These are phyloP conservation scores for Diaporthe australafricana DNA, from an alignment of 2,329 filamentous ascomycete species.

Conservation along the genomic window DNA sequence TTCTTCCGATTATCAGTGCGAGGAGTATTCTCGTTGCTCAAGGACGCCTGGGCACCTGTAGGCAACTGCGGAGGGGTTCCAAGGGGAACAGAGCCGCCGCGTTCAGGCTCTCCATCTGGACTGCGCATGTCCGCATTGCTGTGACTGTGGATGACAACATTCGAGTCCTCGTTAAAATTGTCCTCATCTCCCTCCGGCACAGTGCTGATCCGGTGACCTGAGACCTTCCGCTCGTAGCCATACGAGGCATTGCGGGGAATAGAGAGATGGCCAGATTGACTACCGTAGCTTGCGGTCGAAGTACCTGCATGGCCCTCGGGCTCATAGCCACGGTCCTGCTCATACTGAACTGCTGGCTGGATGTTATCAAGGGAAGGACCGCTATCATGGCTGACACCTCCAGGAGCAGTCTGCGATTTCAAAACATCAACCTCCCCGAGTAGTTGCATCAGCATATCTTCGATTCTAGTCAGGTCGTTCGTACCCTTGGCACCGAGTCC, in stretches of 20 bases:
- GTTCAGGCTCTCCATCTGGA: slow-evolving; percentile 65
- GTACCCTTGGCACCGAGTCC: slow-evolving; percentile 89
- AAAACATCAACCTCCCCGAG: slow-evolving; percentile 91
- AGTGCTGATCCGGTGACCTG: slow-evolving; percentile 88
- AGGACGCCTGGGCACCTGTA: slow-evolving; percentile 52
- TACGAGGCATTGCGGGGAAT: slow-evolving; percentile 62
- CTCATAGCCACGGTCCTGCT: slow-evolving; percentile 82
- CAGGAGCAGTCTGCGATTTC: slow-evolving; percentile 68
- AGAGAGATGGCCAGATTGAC: slow-evolving; percentile 81
- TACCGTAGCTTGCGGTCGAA: slow-evolving; percentile 76
- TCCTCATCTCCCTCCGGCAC: slow-evolving; percentile 84
- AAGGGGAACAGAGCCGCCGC: slow-evolving; percentile 65
- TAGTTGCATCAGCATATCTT: slow-evolving; percentile 91
- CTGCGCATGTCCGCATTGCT: slow-evolving; percentile 69
- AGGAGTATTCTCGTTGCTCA: slow-evolving; percentile 85
- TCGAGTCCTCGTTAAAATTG: slow-evolving; percentile 52
- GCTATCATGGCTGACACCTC: slow-evolving; percentile 58
- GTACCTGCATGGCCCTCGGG: slow-evolving; percentile 84
- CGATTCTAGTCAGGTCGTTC: slow-evolving; percentile 88
- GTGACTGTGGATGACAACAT: slow-evolving; percentile 40
- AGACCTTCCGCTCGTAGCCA: slow-evolving; percentile 67
- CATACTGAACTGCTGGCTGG: slow-evolving; percentile 71
- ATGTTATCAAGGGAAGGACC: slow-evolving; percentile 77
- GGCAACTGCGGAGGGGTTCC: slow-evolving; percentile 69
- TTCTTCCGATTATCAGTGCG: slow-evolving; percentile 82